Base-by-base conservation (phyloP, 495 filamentous ascomycete genomes). In the Xylaria acuta region DNA sequence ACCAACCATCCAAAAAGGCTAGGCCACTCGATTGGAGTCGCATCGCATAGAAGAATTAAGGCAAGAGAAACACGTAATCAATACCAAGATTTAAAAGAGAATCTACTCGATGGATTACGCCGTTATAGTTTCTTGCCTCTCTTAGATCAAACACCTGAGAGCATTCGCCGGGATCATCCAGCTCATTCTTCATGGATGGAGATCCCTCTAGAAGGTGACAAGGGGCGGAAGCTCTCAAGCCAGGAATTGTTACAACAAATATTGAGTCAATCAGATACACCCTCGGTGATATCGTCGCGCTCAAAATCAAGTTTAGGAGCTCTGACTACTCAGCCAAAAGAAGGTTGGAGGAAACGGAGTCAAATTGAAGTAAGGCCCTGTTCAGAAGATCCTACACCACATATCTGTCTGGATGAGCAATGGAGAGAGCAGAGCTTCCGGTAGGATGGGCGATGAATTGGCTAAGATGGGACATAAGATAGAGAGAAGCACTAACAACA, bases 71-170 rank as follows among this genome's bases (percentile, higher is more conserved):
- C 27, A 30, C 12, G 8, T 20, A 16, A 54, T 32, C 34, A 53
- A 22, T 22, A 30, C 11, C 41, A 51, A 41, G 43, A 40, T n/a
- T n/a, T 38, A 40, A 49, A 30, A 8, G 64, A 51, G 41, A 43
- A 47, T 32, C 14, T 41, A 16, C 40, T 64, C 14, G 56, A 64
- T 43, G 41, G 58, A 43, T 22, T 63, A 25, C 64, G 56, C 32
- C 56, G 64, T 40, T 63, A 43, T 30, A 73, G 53, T 34, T 66
- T 73, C 63, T 40, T 67, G 34, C 38, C 70, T 34, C 47, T 72
- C 8, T 49, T 45, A 16, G 70, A 72, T 30, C 40, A 41, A 11
- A 51, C 38, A 18, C 14, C 63, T 30, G 70, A 72, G 43, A 27
- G 6, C 25, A 67, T 51, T 34, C 53, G 63, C n/a, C 20, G 8